Conservation (phyloP, 2,329 filamentous ascomycete species). For the Stemphylium beticola region DNA sequence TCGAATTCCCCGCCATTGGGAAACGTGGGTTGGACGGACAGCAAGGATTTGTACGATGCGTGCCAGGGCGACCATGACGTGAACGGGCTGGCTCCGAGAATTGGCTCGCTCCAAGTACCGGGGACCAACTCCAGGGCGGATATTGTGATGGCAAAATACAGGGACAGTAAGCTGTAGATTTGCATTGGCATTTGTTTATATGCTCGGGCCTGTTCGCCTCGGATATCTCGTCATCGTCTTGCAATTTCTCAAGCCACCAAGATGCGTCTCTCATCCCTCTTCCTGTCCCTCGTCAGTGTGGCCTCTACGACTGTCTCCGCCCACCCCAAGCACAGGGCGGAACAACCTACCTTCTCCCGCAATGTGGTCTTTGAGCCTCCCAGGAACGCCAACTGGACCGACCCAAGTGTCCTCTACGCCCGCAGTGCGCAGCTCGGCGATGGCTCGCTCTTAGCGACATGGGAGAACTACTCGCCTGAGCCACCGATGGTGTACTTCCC, state of each 20-base stretch:
- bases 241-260: conserved; percentile 20
- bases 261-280: conserved; percentile 40
- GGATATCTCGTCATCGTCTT: conserved; percentile 6
- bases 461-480: conserved; percentile 61
- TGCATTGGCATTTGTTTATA: conserved; percentile 15
- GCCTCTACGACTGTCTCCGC: conserved; percentile 25
- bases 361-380: conserved; percentile 54
- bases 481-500: conserved; percentile 54
- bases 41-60: not conserved
- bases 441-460: conserved; percentile 58
- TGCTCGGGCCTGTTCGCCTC: not conserved
- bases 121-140: not conserved
- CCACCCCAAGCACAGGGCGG: conserved; percentile 27
- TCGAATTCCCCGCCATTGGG: conserved; percentile 18
- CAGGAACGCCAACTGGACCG: conserved; percentile 48
- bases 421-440: conserved; percentile 56
- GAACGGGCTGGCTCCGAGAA: conserved; percentile 8
- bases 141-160: not conserved
- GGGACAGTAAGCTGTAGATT: not conserved
- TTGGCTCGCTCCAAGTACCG: conserved; percentile 2
- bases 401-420: conserved; percentile 60
- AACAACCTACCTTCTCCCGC: conserved; percentile 37
- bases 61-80: conserved; percentile 7
- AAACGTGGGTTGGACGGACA: not conserved
- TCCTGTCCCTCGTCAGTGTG: conserved; percentile 29